Percentiles rank a stretch among this genome's conserved stretches.
These are phyloP conservation scores for Suhomyces emberorum DNA, from an alignment of 805 yeast genomes.

Conservation along the genomic window DNA sequence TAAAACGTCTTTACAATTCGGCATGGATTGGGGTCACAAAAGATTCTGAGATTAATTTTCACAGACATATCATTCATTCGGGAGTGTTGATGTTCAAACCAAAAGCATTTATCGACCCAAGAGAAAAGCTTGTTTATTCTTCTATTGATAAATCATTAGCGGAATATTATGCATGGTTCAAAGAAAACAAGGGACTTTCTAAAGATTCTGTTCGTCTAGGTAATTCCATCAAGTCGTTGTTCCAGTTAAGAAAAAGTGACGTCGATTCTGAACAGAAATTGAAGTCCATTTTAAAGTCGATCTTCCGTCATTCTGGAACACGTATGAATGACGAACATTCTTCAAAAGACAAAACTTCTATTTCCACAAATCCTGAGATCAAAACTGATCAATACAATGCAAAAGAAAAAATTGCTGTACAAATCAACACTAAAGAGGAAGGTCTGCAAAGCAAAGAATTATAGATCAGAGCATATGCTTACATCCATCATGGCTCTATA, in stretches of 20 bases:
- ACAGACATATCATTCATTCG: constrained; percentile 24
- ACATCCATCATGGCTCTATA: no score
- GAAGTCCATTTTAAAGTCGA: constrained; percentile 8
- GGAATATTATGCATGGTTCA: constrained; percentile 21
- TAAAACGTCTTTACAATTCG: constrained; percentile 20
- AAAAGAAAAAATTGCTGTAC: no score
- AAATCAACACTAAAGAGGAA: no score
- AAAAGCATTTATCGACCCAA: constrained; percentile 15
- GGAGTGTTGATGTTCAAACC: constrained; percentile 32
- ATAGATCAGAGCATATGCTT: no score
- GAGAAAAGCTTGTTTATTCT: constrained; percentile 16
- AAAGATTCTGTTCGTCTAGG: constrained; percentile 17
- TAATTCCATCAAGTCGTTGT: constrained; percentile 16
- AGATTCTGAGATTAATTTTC: constrained; percentile 16
- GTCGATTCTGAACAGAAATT: constrained; percentile 14
- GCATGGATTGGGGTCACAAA: constrained; percentile 22
- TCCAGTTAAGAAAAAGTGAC: constrained; percentile 11
- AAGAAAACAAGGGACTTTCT: constrained; percentile 12
- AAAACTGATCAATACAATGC: no score
- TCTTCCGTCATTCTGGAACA: constrained; percentile 9
- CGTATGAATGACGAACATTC: no score
- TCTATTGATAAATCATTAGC: constrained; percentile 21
- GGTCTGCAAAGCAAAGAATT: no score
- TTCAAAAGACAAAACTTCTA: no score
- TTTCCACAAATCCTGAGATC: no score